A percentile compares a stretch with the other conserved stretches of the same genome.
Conservation (phyloP, 257 asterid species). For the Capsicum chinense region DNA sequence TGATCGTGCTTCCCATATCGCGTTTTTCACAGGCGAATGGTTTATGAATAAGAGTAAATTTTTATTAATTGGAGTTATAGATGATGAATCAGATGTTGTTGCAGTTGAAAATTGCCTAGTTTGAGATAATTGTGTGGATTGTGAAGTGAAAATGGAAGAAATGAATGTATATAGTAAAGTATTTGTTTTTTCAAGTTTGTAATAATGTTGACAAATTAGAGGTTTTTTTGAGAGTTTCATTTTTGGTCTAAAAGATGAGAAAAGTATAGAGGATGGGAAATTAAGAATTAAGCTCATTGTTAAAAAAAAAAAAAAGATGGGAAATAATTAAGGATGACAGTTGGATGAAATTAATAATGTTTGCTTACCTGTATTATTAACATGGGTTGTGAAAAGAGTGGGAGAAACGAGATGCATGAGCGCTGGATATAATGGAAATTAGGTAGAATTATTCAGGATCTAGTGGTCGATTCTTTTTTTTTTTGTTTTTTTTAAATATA, state of each 20-base stretch:
- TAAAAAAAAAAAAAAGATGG: neutral
- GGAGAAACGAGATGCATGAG: too few species aligned
- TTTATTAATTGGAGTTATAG: slow-evolving; percentile 51
- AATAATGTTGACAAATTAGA: neutral
- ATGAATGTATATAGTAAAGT: neutral
- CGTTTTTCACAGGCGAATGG: slow-evolving; percentile 90
- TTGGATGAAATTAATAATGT: neutral
- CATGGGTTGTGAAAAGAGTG: too few species aligned
- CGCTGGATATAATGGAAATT: too few species aligned
- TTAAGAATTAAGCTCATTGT: neutral
- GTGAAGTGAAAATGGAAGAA: neutral
- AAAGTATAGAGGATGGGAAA: neutral
- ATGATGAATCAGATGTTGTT: slow-evolving; percentile 26
- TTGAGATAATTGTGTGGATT: slow-evolving; percentile 33
- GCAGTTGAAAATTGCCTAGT: slow-evolving; percentile 48
- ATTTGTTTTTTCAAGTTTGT: neutral
- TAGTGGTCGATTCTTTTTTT: too few species aligned
- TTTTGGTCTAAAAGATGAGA: neutral
- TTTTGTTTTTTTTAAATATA: too few species aligned
- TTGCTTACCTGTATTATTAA: neutral
- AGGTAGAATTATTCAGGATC: too few species aligned
- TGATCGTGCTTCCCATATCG: slow-evolving; percentile 86
- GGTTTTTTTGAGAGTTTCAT: neutral
- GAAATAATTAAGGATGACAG: neutral
- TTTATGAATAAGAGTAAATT: slow-evolving; percentile 75